Evolutionary conservation across 139 green algal genomes (phyloP).

Genomic region (Haematococcus lacustris): DNA sequence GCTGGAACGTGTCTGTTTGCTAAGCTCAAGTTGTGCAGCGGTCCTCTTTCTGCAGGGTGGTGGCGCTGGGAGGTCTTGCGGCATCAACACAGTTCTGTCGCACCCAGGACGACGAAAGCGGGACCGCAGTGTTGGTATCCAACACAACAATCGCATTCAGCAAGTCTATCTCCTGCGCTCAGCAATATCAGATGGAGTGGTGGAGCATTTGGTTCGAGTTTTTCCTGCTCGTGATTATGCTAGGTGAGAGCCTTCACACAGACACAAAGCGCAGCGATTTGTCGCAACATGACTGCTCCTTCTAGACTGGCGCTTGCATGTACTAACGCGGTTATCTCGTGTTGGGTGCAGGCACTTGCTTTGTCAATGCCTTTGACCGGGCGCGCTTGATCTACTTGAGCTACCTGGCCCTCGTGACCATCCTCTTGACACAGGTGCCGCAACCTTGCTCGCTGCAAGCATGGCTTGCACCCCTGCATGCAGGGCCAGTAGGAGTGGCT

Average conservation of each 20-base stretch:
- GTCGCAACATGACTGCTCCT: no score
- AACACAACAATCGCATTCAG: background rate
- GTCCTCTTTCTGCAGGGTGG: conserved; percentile 6
- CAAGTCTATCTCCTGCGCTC: conserved; percentile 1
- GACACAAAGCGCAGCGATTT: no score
- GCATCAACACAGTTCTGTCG: conserved; percentile 12
- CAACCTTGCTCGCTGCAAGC: no score
- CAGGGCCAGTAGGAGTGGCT: no score
- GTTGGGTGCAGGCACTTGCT: no score
- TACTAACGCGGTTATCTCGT: no score
- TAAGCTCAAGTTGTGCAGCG: background rate
- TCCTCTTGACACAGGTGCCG: conserved; percentile 10
- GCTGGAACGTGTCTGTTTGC: background rate
- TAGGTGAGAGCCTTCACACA: no score
- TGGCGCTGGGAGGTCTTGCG: conserved; percentile 14
- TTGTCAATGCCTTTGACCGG: conserved; percentile 19
- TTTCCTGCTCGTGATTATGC: conserved; percentile 22
- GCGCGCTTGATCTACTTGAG: conserved; percentile 24
- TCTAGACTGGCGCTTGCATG: no score
- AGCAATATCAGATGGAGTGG: conserved; percentile 21
- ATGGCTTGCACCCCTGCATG: no score
- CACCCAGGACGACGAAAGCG: background rate
- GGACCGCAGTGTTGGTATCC: background rate
- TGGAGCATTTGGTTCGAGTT: conserved; percentile 26
- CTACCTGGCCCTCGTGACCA: conserved; percentile 17